Percentiles rank a stretch among this genome's conserved stretches.
Evolutionary conservation across 1,284 basidiomycete genomes (phyloP).

Genomic region (Flammula alnicola): DNA sequence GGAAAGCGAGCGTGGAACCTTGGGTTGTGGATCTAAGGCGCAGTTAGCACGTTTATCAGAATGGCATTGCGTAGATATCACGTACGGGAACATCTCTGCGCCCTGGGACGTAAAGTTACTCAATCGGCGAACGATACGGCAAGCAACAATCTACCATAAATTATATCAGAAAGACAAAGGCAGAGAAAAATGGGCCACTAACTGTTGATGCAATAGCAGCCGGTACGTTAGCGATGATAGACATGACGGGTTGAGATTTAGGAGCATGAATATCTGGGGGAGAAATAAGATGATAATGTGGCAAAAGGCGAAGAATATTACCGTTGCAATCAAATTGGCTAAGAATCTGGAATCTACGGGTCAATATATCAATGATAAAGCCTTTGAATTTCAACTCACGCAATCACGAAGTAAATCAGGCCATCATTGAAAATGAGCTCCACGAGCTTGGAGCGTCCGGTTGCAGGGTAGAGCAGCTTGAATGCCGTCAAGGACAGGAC

Average conservation of each 20-base stretch:
- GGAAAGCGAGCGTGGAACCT: conserved; percentile 49
- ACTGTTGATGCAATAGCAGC: conserved; percentile 72
- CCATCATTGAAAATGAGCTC: conserved; percentile 72
- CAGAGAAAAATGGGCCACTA: conserved; percentile 24
- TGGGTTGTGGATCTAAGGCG: conserved; percentile 39
- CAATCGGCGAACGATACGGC: conserved; percentile 68
- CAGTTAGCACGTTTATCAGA: conserved; percentile 11
- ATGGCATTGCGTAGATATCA: conserved; percentile 14
- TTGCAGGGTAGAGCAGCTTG: conserved; percentile 52
- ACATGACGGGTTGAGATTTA: conserved; percentile 78
- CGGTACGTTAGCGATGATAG: conserved; percentile 75
- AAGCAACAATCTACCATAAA: conserved; percentile 64
- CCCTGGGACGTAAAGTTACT: conserved; percentile 58
- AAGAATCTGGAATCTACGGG: conserved; percentile 50
- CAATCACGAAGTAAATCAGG: conserved; percentile 74
- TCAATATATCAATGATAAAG: conserved; percentile 7
- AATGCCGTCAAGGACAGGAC: conserved; percentile 64
- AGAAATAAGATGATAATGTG: neutral
- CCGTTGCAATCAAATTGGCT: conserved; percentile 69
- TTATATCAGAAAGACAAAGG: neutral
- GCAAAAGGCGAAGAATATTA: conserved; percentile 31
- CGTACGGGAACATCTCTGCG: conserved; percentile 61
- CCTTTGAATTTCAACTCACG: conserved; percentile 42
- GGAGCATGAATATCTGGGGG: conserved; percentile 66
- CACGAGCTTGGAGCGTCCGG: conserved; percentile 57